Evolutionary conservation across 2,329 filamentous ascomycete genomes (phyloP).

Genomic region (Aspergillus sp.): DNA sequence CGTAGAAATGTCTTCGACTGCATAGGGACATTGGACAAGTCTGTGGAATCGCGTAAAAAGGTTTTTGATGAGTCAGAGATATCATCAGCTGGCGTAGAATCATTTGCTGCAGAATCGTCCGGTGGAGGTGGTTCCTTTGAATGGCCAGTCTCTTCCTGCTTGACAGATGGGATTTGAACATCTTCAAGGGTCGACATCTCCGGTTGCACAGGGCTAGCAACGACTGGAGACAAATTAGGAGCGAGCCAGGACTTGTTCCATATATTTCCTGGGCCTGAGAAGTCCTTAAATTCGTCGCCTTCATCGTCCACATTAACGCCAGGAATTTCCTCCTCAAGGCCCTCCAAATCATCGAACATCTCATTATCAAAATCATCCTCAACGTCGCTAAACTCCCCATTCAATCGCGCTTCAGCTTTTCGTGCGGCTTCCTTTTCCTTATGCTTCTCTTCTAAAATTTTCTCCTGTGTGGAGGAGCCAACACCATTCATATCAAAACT

Average conservation of each 20-base stretch:
- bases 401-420: constrained; percentile 30
- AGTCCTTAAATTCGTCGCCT: constrained; percentile 34
- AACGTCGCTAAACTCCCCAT: constrained; percentile 39
- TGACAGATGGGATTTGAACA: background rate
- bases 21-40: background rate
- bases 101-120: background rate
- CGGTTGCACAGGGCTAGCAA: constrained; percentile 34
- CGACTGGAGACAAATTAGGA: constrained; percentile 37
- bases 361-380: constrained; percentile 49
- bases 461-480: constrained; percentile 61
- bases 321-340: constrained; percentile 49
- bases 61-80: background rate
- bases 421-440: constrained; percentile 53
- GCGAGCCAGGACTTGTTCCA: constrained; percentile 33
- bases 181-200: constrained; percentile 16
- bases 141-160: background rate
- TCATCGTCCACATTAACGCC: constrained; percentile 48
- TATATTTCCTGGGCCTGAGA: constrained; percentile 25
- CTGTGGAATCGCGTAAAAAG: background rate
- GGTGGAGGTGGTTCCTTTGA: background rate
- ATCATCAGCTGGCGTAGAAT: background rate
- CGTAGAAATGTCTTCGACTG: background rate
- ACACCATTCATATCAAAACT: constrained; percentile 63
- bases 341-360: constrained; percentile 44
- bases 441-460: constrained; percentile 63